A percentile compares a stretch with the other conserved stretches of the same genome.
Evolutionary conservation across 176 grass and related monocot species (phyloP).

Genomic region (Eragrostis nindensis): DNA sequence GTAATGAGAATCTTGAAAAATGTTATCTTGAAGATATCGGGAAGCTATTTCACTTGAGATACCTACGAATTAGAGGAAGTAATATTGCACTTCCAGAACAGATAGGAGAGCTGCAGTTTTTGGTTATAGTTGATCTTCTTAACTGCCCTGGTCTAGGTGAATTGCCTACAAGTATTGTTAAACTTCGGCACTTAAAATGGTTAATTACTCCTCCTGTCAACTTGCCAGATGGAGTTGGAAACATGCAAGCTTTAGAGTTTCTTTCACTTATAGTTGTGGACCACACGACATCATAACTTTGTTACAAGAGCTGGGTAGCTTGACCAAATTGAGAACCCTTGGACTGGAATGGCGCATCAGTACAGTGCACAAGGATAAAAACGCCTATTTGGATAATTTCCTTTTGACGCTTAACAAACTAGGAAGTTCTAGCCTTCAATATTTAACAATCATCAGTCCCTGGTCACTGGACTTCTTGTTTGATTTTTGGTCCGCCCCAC

Average conservation of each 20-base stretch:
- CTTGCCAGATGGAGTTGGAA: conserved; percentile 38
- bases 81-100: conserved; percentile 48
- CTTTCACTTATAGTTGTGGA: conserved; percentile 42
- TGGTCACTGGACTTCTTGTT: conserved; percentile 42
- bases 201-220: conserved; percentile 18
- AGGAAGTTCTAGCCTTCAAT: conserved; percentile 41
- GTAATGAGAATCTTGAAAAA: conserved; percentile 40
- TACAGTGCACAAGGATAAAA: background rate
- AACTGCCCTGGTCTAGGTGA: conserved; percentile 13
- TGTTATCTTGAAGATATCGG: conserved; percentile 44
- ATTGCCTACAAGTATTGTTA: conserved; percentile 42
- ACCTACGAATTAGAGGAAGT: conserved; percentile 42
- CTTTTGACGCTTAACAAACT: conserved; percentile 27
- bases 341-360: conserved; percentile 37
- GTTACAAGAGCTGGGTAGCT: conserved; percentile 35
- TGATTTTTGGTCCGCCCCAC: conserved; percentile 38
- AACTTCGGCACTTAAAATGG: conserved; percentile 34
- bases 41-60: conserved; percentile 40
- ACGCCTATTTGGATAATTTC: background rate
- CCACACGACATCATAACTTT: conserved; percentile 21
- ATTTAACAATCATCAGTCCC: conserved; percentile 33
- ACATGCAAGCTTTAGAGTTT: conserved; percentile 43
- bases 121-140: conserved; percentile 40
- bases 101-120: conserved; percentile 39
- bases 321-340: conserved; percentile 49